phyloP scores from a whole-genome alignment of 306 rosid species.

The Mucuna pruriens region DNA sequence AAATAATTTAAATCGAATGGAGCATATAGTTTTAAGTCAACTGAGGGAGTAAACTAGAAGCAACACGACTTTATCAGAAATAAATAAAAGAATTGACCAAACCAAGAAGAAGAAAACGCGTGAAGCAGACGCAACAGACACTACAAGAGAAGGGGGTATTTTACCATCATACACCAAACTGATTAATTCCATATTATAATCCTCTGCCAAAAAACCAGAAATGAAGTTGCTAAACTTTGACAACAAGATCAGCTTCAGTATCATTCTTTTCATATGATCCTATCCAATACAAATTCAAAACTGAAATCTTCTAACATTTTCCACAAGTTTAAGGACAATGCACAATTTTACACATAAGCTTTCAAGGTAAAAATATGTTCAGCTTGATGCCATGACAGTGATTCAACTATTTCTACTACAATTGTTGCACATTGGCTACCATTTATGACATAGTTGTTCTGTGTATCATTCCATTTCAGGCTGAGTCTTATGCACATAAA shows the following conservation, averaged over 20 bases:
- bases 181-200: background rate
- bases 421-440: background rate
- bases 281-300: slow-evolving; percentile 2
- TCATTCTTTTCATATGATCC: background rate
- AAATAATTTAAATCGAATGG: too few relatives aligned
- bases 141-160: too few relatives aligned
- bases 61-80: too few relatives aligned
- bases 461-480: background rate
- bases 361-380: background rate
- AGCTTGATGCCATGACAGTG: background rate
- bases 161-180: too few relatives aligned
- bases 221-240: background rate
- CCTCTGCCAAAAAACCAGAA: background rate
- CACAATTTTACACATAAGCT: background rate
- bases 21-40: too few relatives aligned
- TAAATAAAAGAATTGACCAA: too few relatives aligned
- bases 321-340: background rate
- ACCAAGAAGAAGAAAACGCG: too few relatives aligned
- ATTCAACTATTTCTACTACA: background rate
- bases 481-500: background rate
- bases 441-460: background rate
- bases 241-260: background rate
- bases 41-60: too few relatives aligned
- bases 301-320: background rate
- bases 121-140: too few relatives aligned